Conservation (phyloP, 148 eudicot genomes). For the Cornus kousa region DNA sequence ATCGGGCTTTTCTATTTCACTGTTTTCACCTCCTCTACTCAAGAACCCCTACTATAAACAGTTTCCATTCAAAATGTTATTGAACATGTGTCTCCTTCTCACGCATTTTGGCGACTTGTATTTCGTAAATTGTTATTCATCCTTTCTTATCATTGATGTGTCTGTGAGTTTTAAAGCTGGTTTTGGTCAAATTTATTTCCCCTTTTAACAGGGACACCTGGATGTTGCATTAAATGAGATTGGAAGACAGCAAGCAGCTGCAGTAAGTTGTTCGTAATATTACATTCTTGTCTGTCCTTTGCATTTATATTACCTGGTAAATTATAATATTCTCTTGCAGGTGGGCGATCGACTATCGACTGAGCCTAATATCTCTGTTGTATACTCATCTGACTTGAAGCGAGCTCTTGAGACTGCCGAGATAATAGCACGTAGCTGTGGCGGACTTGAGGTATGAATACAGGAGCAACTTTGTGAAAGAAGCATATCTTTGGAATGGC, state of each 20-base stretch:
- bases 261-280: slow-evolving; percentile 48
- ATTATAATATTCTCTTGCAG: slow-evolving; percentile 30
- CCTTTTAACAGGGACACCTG: slow-evolving; percentile 61
- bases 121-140: no score
- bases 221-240: slow-evolving; percentile 78
- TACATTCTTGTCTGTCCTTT: slow-evolving; percentile 3
- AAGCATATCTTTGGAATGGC: neutral
- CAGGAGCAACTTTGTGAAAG: neutral
- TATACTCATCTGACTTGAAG: slow-evolving; percentile 85
- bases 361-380: slow-evolving; percentile 63
- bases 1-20: no score
- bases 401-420: slow-evolving; percentile 80
- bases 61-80: no score
- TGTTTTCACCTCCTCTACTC: no score
- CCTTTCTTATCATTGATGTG: no score
- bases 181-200: no score
- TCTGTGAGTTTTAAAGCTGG: no score
- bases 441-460: slow-evolving; percentile 60
- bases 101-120: no score
- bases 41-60: no score
- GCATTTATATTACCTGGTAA: slow-evolving; percentile 11
- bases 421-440: slow-evolving; percentile 61
- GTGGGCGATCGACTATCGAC: slow-evolving; percentile 65
- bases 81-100: no score
- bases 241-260: slow-evolving; percentile 79